Evolutionary conservation across 2,329 filamentous ascomycete species (phyloP), one percentile per base, ranked within the genome.

Genomic region (Raffaelea arxii): DNA sequence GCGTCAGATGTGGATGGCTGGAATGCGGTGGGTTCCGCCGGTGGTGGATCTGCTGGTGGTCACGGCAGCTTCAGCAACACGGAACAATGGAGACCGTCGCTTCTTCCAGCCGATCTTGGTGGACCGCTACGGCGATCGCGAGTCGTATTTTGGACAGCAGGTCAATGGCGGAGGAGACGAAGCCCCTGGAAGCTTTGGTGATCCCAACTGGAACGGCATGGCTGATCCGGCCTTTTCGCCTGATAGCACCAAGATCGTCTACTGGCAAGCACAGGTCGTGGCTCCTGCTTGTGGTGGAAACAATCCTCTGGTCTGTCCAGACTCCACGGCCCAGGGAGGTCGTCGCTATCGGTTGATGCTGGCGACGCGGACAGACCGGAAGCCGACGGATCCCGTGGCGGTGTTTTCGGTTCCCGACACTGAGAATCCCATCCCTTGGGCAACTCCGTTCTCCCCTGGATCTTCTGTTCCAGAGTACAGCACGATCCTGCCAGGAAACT

Each of bases 31-130:
- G 4, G 56, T 72, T 1, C 68, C 69, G 2, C 67, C 68, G 1
- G n/a, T 72, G 0, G 60, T 58, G 7, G 67, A 71, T 41, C 37
- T 66, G 5, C 11, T 41, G 10, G 27, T n/a, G 14, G 50, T 67
- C 24, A 50, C 60, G 1, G 59, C 58, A 1, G 57, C 57, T 5
- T 59, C 67, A 0, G 69, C 67, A 1, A 65, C 61, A 2, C 64
- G 70, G 6, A 73, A 74, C 49, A 72, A 74, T 43, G 67, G 68
- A 0, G 42, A 45, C 1, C 59, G 70, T 5, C 58, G 69, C 1
- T 73, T 72, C 58, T 74, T 72, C 47, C 62, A 68, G 47, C 69
- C 68, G 0, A 65, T 59, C 24, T 56, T 74, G 1, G 54, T 73
- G 4, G 68, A 72, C 45, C 52, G 54, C 0, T 51, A 70, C 27